Evolutionary conservation across 73 alveolate genomes (phyloP).

Genomic region (Paramecium biaurelia): DNA sequence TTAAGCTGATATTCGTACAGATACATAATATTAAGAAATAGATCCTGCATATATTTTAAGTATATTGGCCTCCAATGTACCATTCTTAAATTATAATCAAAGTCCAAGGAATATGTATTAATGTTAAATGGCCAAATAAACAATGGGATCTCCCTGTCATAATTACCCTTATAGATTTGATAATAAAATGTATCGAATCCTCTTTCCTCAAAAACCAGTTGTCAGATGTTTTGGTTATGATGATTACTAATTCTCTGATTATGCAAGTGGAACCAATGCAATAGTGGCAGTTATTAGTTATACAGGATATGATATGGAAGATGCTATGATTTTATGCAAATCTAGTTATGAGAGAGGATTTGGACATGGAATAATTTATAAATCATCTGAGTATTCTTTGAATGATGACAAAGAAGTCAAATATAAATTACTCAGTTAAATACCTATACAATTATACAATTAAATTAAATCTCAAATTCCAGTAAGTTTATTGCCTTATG

Average conservation of each 20-base stretch:
- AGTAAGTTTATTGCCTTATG: slow-evolving; percentile 90
- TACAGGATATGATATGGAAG: slow-evolving; percentile 99
- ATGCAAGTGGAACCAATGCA: slow-evolving; percentile 99
- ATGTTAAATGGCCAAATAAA: slow-evolving; percentile 99
- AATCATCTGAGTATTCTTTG: slow-evolving; percentile 54
- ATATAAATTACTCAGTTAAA: background rate
- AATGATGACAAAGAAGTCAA: background rate
- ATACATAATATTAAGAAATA: slow-evolving; percentile 93
- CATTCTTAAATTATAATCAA: slow-evolving; percentile 98
- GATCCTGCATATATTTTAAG: slow-evolving; percentile 94
- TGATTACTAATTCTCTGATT: slow-evolving; percentile 90
- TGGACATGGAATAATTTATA: slow-evolving; percentile 98
- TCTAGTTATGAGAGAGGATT: slow-evolving; percentile 99
- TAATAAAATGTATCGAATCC: slow-evolving; percentile 87
- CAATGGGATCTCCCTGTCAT: slow-evolving; percentile 99
- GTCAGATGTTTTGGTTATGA: slow-evolving; percentile 88
- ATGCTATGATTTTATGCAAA: slow-evolving; percentile 98
- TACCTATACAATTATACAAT: background rate
- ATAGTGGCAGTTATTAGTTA: slow-evolving; percentile 99
- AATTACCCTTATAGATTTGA: slow-evolving; percentile 95
- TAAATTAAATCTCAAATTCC: slow-evolving; percentile 71
- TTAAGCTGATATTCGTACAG: slow-evolving; percentile 92
- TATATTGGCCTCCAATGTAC: slow-evolving; percentile 96
- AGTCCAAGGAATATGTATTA: slow-evolving; percentile 99
- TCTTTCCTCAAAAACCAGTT: slow-evolving; percentile 94